phyloP scores from a whole-genome alignment of 2,329 filamentous ascomycete species.

The Stemphylium vesicarium region DNA sequence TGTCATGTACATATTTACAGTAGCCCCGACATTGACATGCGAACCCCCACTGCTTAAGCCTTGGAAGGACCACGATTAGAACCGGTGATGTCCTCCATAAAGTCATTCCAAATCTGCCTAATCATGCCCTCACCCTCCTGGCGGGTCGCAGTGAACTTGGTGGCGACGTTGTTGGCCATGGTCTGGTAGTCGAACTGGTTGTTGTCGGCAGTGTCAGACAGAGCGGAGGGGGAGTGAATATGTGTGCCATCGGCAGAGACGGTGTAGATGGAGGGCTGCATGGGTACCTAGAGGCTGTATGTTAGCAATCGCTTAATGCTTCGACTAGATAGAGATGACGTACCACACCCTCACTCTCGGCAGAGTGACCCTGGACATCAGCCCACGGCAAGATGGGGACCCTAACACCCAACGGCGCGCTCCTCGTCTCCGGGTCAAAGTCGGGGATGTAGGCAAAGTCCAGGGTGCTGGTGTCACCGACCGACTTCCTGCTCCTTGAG shows the following conservation, averaged over 20 bases:
- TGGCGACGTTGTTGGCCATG: conserved; percentile 58
- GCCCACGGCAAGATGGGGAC: conserved; percentile 58
- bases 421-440: conserved; percentile 52
- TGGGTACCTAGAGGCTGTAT: conserved; percentile 45
- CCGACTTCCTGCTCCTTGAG: conserved; percentile 61
- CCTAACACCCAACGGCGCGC: conserved; percentile 48
- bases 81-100: conserved; percentile 59
- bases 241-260: conserved; percentile 57
- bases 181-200: conserved; percentile 62
- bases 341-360: conserved; percentile 36
- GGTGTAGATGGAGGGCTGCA: conserved; percentile 64
- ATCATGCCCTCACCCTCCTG: conserved; percentile 52
- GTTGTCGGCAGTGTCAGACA: conserved; percentile 66
- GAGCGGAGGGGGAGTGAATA: conserved; percentile 58
- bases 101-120: conserved; percentile 55
- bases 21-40: background rate
- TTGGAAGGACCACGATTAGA: conserved; percentile 37
- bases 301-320: background rate
- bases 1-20: background rate
- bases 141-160: conserved; percentile 41
- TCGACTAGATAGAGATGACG: conserved; percentile 5
- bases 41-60: conserved; percentile 15
- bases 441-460: conserved; percentile 68
- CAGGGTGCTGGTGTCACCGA: conserved; percentile 65
- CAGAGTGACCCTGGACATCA: conserved; percentile 19